Conservation (phyloP, 2,329 filamentous ascomycete genomes). For the Fusarium devonianum region DNA sequence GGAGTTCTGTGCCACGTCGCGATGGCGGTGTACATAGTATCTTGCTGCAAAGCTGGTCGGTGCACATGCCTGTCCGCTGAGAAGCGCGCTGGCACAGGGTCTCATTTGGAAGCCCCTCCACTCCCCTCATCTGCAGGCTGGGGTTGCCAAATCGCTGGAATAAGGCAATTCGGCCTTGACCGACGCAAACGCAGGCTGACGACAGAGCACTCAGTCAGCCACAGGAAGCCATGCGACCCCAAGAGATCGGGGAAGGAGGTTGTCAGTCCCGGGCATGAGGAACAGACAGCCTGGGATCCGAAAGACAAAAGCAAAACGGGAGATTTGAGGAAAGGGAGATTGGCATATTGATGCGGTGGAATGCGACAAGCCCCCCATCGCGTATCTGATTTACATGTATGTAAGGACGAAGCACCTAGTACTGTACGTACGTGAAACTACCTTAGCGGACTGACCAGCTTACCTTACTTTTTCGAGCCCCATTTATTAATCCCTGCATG, state of each 20-base stretch:
- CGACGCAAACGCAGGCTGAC: conserved; percentile 36
- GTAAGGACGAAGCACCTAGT: conserved; percentile 6
- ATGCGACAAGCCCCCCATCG: conserved; percentile 16
- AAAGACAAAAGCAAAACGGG: conserved; percentile 20
- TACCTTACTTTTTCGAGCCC: conserved; percentile 27
- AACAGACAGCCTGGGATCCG: conserved; percentile 9
- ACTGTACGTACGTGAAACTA: too few species aligned
- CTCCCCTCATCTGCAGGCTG: conserved; percentile 28
- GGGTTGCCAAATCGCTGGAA: conserved; percentile 33
- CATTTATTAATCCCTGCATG: conserved; percentile 22
- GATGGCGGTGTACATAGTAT: conserved; percentile 35
- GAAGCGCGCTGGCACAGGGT: conserved; percentile 21
- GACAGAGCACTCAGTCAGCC: conserved; percentile 34
- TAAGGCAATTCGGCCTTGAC: conserved; percentile 36
- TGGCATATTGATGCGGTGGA: conserved; percentile 5
- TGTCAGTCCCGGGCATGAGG: conserved; percentile 17
- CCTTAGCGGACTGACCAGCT: too few species aligned
- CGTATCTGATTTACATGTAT: background rate
- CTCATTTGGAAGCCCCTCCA: conserved; percentile 33
- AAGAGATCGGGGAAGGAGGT: conserved; percentile 16
- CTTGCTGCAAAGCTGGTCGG: too few species aligned
- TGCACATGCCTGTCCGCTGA: conserved; percentile 2
- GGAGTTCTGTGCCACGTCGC: conserved; percentile 36
- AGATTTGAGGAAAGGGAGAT: conserved; percentile 6
- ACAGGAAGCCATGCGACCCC: conserved; percentile 30